Conservation (phyloP, 1,139 yeast species). For the Magnusiomyces paraingens region DNA sequence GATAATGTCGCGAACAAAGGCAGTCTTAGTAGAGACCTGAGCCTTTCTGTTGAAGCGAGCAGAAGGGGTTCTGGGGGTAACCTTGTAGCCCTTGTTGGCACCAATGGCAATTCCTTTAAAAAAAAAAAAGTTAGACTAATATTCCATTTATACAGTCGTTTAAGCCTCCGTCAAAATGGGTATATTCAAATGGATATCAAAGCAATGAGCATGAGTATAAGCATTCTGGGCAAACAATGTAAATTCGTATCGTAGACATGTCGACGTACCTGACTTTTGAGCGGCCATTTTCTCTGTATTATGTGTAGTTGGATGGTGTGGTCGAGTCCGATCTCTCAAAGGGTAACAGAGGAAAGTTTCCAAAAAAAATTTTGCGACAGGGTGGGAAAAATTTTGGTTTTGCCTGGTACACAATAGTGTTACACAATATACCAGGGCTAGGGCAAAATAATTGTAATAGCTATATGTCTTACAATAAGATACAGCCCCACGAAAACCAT, state of each 20-base stretch:
- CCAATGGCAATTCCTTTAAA: constrained; percentile 91
- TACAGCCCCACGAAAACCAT: too few species aligned
- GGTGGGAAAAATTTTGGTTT: too few species aligned
- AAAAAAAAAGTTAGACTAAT: background rate
- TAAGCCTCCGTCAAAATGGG: background rate
- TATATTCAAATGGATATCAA: background rate
- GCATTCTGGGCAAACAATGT: background rate
- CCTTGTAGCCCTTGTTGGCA: constrained; percentile 98
- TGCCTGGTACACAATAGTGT: too few species aligned
- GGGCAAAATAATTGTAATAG: too few species aligned
- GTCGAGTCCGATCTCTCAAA: constrained; percentile 8
- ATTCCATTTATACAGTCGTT: too few species aligned
- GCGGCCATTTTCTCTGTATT: constrained; percentile 14
- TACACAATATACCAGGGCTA: too few species aligned
- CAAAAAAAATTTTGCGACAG: background rate
- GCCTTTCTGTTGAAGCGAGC: constrained; percentile 98
- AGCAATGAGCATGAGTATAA: background rate
- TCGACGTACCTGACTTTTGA: constrained; percentile 16
- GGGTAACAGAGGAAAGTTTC: background rate
- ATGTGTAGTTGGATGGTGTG: constrained; percentile 9
- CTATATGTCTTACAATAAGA: too few species aligned
- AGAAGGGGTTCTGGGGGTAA: constrained; percentile 85
- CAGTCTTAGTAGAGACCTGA: constrained; percentile 91
- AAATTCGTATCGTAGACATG: too few species aligned
- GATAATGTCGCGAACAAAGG: constrained; percentile 90